Base-by-base conservation (phyloP, 352 stramenopile genomes). In the Phytopythium sindhum region DNA sequence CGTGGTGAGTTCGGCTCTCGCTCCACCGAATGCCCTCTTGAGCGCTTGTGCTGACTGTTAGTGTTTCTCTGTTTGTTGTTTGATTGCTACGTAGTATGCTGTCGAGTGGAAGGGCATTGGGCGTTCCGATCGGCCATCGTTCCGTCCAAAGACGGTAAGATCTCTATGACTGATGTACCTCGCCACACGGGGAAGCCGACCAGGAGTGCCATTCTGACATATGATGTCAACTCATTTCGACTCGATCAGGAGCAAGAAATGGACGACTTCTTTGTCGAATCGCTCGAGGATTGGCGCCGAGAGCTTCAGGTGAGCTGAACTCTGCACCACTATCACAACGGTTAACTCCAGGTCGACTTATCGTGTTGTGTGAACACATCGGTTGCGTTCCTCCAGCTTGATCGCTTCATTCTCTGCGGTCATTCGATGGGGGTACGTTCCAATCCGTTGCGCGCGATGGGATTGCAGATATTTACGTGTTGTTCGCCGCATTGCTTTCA, bases 71-170 rank as follows among this genome's bases (percentile, higher is more conserved):
- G 29, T 39, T 57, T 35, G 52, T 14, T 12, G 52, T 53, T 39
- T 61, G 37, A 47, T 57, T 31, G 52, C 54, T 12, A 58, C 1
- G 29, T 24, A 93, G 85, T 94, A 91, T 54, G 83, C 85, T 14
- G 85, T 94, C 29, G 85, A 94, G 33, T 94, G 85, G 85, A 89
- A 86, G 60, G 85, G 85, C 26, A 89, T 91, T 37, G 85, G 85
- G 35, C 83, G 85, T 21, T 92, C 83, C 0, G 77, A 88, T 47
- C 85, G 85, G 1, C 83, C 85, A 10, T 68, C 66, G 37, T 90
- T 86, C 66, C 61, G 67, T 23, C 81, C 81, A 1, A 89, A 88
- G 60, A 83, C 66, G 12, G 79, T 86, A 68, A 54, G 26, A 11
- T 57, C 12, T 19, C 7, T 19, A 35, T 1, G 21, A 58, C 45